Base-by-base conservation (phyloP, 306 rosid genomes). In the Quercus bicolor region DNA sequence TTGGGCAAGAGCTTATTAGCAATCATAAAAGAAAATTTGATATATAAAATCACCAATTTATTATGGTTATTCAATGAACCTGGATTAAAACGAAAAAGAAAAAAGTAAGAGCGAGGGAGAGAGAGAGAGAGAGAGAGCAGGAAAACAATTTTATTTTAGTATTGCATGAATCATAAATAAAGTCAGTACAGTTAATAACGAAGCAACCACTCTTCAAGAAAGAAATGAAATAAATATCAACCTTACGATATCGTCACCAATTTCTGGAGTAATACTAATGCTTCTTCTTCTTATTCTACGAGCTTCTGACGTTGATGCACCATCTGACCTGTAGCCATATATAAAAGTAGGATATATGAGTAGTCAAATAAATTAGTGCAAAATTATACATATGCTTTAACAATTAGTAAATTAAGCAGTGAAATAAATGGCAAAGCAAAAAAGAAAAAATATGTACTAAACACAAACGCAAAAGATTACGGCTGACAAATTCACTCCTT, bases 171-270 rank as follows among this genome's bases (percentile, higher is more conserved):
- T 26, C 79, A 18, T 77, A 73, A 65, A 31, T 74, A 61, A 52
- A 56, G 19, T 24, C 55, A 78, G 75, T 21, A 75, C 73, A 65
- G 57, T 77, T 73, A 74, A 77, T 55, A 75, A 73, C 14, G 6
- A 75, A 78, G 33, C 40, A 75, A 73, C 23, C 61, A 73, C 55
- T 68, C 56, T 74, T 29, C 55, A 68, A 78, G 24, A 72, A 75
- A 78, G 82, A 60, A 61, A 82, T 53, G 73, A 78, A 68, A 81
- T 77, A 83, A 77, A 23, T 64, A 85, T 69, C 91, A 85, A 95
- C 99, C 99, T 96, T 85, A 93, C 98, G 79, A 96, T 96, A 83
- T 96, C 98, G 84, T 96, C 99, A 80, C 99, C 98, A 79, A 96
- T 96, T 86, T 96, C 99, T 48, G 98, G 98, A 54, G 96, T 95